phyloP scores from a whole-genome alignment of 1,139 yeast genomes.

The Saccharomyces uvarum region DNA sequence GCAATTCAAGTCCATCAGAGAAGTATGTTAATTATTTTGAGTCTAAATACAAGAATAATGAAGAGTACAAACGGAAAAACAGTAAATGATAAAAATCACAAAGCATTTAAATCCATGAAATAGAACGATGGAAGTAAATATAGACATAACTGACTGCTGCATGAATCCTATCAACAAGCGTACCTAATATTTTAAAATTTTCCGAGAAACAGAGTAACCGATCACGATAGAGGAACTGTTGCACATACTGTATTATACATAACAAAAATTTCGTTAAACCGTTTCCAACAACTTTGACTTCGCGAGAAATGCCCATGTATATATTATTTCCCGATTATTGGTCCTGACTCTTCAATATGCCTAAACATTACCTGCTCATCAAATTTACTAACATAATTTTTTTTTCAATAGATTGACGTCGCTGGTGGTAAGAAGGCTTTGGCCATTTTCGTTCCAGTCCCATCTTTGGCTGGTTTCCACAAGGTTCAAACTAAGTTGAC shows the following conservation, averaged over 20 bases:
- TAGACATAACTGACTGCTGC: not conserved
- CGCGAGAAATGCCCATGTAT: not conserved
- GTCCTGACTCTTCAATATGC: not conserved
- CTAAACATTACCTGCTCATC: not conserved
- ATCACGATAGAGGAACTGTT: not conserved
- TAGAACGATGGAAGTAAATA: not conserved
- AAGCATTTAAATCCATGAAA: not conserved
- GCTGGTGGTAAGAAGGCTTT: slow-evolving; percentile 98
- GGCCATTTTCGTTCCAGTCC: slow-evolving; percentile 96
- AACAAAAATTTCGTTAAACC: not conserved
- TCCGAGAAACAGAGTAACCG: not conserved
- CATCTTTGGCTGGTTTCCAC: slow-evolving; percentile 90
- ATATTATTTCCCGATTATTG: not conserved
- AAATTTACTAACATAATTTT: not conserved
- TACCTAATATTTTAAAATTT: not conserved
- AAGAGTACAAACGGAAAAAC: not conserved
- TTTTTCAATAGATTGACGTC: slow-evolving; percentile 59
- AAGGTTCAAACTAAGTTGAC: slow-evolving; percentile 94
- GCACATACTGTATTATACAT: not conserved
- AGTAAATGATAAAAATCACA: not conserved
- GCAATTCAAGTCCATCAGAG: slow-evolving; percentile 97
- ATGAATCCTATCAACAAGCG: not conserved
- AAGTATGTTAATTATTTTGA: slow-evolving; percentile 39
- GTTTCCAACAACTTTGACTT: not conserved
- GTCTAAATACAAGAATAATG: not conserved